These are phyloP conservation scores for Castanea crenata DNA, from an alignment of 306 rosid species.

Conservation along the genomic window DNA sequence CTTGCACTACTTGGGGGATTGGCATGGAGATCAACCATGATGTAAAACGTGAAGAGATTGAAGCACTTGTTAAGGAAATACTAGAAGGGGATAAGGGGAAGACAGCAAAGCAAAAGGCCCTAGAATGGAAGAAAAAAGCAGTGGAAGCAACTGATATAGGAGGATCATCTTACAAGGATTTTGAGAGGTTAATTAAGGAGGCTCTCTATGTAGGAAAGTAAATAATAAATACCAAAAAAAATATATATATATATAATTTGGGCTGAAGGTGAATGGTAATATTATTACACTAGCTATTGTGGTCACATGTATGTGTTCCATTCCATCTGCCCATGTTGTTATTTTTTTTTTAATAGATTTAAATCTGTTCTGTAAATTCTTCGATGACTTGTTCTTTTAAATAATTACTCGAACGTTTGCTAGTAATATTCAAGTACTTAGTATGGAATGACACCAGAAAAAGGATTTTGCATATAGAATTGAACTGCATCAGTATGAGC, in stretches of 20 bases:
- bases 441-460: too few species aligned
- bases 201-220: neutral
- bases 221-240: too few species aligned
- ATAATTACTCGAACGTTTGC: too few species aligned
- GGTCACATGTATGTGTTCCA: neutral
- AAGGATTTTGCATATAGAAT: too few species aligned
- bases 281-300: neutral
- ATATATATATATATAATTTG: too few species aligned
- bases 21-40: slow-evolving; percentile 41
- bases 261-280: neutral
- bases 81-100: slow-evolving; percentile 31
- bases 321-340: too few species aligned
- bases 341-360: too few species aligned
- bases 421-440: too few species aligned
- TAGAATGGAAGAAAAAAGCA: slow-evolving; percentile 44
- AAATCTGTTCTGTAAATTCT: too few species aligned
- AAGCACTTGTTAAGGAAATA: slow-evolving; percentile 38
- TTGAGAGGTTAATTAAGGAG: slow-evolving; percentile 39
- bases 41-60: slow-evolving; percentile 32
- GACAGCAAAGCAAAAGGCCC: slow-evolving; percentile 24
- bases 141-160: slow-evolving; percentile 30
- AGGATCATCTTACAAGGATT: slow-evolving; percentile 35
- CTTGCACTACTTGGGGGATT: slow-evolving; percentile 35
- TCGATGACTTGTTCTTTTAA: too few species aligned
- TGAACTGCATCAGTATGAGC: too few species aligned